These are phyloP conservation scores for Handroanthus guayacan DNA, from an alignment of 257 asterid genomes.

Conservation along the genomic window DNA sequence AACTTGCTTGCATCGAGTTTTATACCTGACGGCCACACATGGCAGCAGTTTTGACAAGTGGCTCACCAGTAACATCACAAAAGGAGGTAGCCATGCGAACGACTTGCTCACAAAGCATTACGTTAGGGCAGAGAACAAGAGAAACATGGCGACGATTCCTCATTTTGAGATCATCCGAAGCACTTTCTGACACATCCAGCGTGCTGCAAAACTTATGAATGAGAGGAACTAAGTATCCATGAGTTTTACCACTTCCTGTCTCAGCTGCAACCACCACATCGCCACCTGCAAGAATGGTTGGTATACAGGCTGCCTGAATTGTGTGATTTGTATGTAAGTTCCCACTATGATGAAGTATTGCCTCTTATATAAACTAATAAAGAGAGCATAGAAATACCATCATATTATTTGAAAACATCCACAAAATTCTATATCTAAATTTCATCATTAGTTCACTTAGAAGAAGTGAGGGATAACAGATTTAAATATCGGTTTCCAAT, in stretches of 20 bases:
- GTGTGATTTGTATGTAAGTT: slow-evolving; percentile 38
- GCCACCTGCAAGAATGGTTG: slow-evolving; percentile 76
- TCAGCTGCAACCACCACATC: slow-evolving; percentile 97
- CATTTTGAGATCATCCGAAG: slow-evolving; percentile 38
- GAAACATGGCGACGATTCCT: slow-evolving; percentile 52
- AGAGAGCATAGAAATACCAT: slow-evolving; percentile 6
- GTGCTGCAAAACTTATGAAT: slow-evolving; percentile 65
- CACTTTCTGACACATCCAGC: slow-evolving; percentile 44
- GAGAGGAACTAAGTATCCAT: slow-evolving; percentile 89
- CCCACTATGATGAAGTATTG: slow-evolving; percentile 13
- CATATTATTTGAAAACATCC: slow-evolving; percentile 7
- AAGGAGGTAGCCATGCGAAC: slow-evolving; percentile 91
- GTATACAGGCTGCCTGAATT: slow-evolving; percentile 84
- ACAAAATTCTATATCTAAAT: slow-evolving; percentile 3
- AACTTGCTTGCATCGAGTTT: neutral
- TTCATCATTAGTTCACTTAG: slow-evolving; percentile 16
- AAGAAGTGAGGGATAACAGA: slow-evolving; percentile 4
- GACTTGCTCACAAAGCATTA: slow-evolving; percentile 97
- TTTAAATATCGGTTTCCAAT: neutral
- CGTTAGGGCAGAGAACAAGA: slow-evolving; percentile 93
- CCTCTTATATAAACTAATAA: neutral
- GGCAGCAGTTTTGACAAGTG: slow-evolving; percentile 74
- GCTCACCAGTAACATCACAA: slow-evolving; percentile 58
- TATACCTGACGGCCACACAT: slow-evolving; percentile 92
- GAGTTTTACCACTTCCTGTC: slow-evolving; percentile 98